phyloP scores from a whole-genome alignment of 2,329 filamentous ascomycete species.

The Penicillium capsulatum region DNA sequence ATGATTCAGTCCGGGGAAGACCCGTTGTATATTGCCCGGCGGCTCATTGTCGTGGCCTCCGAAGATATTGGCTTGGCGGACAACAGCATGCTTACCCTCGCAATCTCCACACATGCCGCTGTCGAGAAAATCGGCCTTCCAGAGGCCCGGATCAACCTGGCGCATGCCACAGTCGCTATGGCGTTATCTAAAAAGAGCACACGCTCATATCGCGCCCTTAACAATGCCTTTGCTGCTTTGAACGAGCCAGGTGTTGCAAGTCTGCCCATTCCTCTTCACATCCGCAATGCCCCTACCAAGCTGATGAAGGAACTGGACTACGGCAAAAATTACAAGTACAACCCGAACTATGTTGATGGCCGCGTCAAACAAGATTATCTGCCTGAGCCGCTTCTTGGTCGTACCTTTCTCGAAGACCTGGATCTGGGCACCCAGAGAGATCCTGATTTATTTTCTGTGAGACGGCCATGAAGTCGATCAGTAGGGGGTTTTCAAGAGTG shows the following conservation, averaged over 20 bases:
- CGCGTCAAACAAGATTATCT: conserved; percentile 83
- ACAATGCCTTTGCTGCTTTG: conserved; percentile 73
- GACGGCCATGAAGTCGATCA: background rate
- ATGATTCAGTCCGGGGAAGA: conserved; percentile 97
- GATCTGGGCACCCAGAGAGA: conserved; percentile 79
- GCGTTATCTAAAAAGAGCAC: conserved; percentile 81
- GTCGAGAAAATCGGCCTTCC: conserved; percentile 93
- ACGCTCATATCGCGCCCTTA: conserved; percentile 74
- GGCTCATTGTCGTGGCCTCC: conserved; percentile 90
- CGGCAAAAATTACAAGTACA: conserved; percentile 92
- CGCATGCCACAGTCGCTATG: conserved; percentile 79
- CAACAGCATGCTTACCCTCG: conserved; percentile 74
- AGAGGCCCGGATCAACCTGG: conserved; percentile 87
- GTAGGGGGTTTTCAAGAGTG: too few species aligned
- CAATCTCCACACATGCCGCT: conserved; percentile 79
- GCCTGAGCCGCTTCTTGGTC: conserved; percentile 68
- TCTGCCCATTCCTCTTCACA: conserved; percentile 77
- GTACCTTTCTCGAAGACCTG: conserved; percentile 70
- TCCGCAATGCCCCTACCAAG: conserved; percentile 86
- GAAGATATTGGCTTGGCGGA: conserved; percentile 93
- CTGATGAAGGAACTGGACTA: conserved; percentile 92
- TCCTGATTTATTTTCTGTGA: conserved; percentile 50
- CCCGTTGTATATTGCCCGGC: conserved; percentile 82
- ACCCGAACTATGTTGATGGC: conserved; percentile 81
- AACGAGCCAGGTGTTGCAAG: conserved; percentile 77